phyloP scores from a whole-genome alignment of 2,329 filamentous ascomycete genomes.

The Bipolaris victoriae region DNA sequence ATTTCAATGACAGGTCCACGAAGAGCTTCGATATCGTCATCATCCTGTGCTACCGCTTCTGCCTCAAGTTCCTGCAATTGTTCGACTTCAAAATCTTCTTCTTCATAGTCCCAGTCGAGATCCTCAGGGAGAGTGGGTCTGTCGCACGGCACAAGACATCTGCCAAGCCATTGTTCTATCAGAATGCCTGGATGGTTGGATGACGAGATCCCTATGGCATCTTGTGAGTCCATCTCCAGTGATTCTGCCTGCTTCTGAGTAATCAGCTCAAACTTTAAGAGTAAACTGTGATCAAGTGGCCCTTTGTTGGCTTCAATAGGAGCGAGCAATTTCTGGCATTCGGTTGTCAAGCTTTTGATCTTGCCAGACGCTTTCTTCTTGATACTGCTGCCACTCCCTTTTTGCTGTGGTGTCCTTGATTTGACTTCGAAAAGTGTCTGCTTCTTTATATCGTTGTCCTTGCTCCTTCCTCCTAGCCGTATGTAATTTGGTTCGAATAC shows the following conservation, averaged over 20 bases:
- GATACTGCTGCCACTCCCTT: conserved; percentile 45
- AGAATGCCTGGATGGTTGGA: conserved; percentile 37
- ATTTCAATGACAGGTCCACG: conserved; percentile 39
- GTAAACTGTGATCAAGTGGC: conserved; percentile 44
- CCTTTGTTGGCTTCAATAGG: conserved; percentile 32
- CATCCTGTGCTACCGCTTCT: conserved; percentile 60
- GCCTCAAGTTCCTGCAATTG: conserved; percentile 66
- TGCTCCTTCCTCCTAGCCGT: conserved; percentile 72
- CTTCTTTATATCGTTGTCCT: conserved; percentile 67
- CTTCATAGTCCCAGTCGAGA: conserved; percentile 62
- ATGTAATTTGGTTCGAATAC: conserved; percentile 68
- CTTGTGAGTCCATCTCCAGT: conserved; percentile 58
- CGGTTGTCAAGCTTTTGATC: conserved; percentile 46
- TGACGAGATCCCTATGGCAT: conserved; percentile 49
- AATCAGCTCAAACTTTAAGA: conserved; percentile 65
- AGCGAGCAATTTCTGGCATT: conserved; percentile 33
- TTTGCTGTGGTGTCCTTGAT: conserved; percentile 24
- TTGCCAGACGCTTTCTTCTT: conserved; percentile 49
- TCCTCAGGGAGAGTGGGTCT: conserved; percentile 55
- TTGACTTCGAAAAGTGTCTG: conserved; percentile 71
- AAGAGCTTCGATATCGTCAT: conserved; percentile 55
- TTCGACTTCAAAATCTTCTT: conserved; percentile 66
- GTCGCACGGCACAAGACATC: conserved; percentile 55
- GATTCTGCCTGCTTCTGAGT: conserved; percentile 68
- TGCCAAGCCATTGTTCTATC: conserved; percentile 65